Evolutionary conservation across 2,329 filamentous ascomycete species (phyloP).

Genomic region (Torrubiella hemipterigena): DNA sequence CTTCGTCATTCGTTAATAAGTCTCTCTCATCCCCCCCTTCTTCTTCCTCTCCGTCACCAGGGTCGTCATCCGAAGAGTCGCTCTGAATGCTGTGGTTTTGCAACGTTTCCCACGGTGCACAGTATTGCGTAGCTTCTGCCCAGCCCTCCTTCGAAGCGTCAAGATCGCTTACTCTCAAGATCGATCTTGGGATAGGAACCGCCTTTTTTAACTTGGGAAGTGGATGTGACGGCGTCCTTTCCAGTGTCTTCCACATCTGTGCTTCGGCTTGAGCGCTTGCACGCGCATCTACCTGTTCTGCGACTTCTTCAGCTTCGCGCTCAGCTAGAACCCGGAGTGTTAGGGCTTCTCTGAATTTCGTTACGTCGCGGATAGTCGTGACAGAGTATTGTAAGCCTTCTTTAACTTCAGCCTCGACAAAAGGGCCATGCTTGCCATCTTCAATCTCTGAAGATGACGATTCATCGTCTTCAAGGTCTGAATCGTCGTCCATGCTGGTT

Average conservation of each 20-base stretch:
- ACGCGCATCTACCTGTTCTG: slow-evolving; percentile 25
- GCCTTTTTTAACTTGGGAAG: slow-evolving; percentile 18
- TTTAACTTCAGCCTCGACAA: slow-evolving; percentile 24
- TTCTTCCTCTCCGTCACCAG: no score
- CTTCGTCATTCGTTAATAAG: no score
- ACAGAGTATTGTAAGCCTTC: slow-evolving; percentile 31
- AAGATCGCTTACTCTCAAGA: slow-evolving; percentile 20
- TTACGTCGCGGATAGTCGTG: slow-evolving; percentile 24
- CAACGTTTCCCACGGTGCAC: slow-evolving; percentile 30
- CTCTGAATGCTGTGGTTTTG: neutral
- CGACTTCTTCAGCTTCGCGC: no score
- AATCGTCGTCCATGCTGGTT: no score
- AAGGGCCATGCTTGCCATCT: slow-evolving; percentile 9
- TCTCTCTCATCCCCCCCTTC: no score
- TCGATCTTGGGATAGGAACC: slow-evolving; percentile 15
- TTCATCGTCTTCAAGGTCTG: neutral
- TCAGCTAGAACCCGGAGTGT: slow-evolving; percentile 26
- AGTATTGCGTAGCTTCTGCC: slow-evolving; percentile 22
- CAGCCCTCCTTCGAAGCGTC: slow-evolving; percentile 25
- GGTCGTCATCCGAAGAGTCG: slow-evolving; percentile 1
- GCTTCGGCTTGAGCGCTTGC: slow-evolving; percentile 28
- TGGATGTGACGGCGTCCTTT: slow-evolving; percentile 22
- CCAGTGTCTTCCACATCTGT: slow-evolving; percentile 32
- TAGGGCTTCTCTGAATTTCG: slow-evolving; percentile 22
- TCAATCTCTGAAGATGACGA: neutral